These are phyloP conservation scores for Striga hermonthica DNA, from an alignment of 305 asterid genomes.

Conservation along the genomic window DNA sequence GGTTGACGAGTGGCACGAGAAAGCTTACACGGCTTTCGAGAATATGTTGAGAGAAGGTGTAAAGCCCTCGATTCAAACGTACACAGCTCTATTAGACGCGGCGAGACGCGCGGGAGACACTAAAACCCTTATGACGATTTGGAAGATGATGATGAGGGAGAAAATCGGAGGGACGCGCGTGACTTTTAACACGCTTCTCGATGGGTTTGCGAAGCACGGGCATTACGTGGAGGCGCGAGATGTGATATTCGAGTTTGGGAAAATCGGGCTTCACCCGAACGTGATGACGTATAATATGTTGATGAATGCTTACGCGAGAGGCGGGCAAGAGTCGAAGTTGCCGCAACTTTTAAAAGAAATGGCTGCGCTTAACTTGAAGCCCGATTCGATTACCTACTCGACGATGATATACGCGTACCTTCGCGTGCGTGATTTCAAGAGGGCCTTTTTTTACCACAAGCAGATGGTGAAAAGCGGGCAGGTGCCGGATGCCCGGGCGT, in stretches of 20 bases:
- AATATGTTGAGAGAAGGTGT: constrained; percentile 71
- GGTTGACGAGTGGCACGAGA: constrained; percentile 77
- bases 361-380: constrained; percentile 68
- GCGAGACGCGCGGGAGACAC: constrained; percentile 88
- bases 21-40: constrained; percentile 65
- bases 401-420: constrained; percentile 88
- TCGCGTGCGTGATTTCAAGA: constrained; percentile 84
- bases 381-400: constrained; percentile 80
- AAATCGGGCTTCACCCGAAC: constrained; percentile 67
- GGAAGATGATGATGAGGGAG: constrained; percentile 77
- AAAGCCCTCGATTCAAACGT: constrained; percentile 82
- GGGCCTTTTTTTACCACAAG: constrained; percentile 88
- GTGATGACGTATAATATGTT: constrained; percentile 94
- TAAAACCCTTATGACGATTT: constrained; percentile 66
- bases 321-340: constrained; percentile 78
- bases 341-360: constrained; percentile 88
- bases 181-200: constrained; percentile 77
- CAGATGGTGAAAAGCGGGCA: constrained; percentile 82
- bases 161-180: constrained; percentile 67
- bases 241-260: constrained; percentile 72
- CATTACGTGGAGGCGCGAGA: constrained; percentile 74
- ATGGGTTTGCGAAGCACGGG: constrained; percentile 92
- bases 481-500: constrained; percentile 75
- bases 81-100: constrained; percentile 80
- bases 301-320: constrained; percentile 87